Evolutionary conservation across 768 basidiomycete genomes (phyloP), one percentile per base, ranked within the genome.

Genomic region (Tricholoma sp.): DNA sequence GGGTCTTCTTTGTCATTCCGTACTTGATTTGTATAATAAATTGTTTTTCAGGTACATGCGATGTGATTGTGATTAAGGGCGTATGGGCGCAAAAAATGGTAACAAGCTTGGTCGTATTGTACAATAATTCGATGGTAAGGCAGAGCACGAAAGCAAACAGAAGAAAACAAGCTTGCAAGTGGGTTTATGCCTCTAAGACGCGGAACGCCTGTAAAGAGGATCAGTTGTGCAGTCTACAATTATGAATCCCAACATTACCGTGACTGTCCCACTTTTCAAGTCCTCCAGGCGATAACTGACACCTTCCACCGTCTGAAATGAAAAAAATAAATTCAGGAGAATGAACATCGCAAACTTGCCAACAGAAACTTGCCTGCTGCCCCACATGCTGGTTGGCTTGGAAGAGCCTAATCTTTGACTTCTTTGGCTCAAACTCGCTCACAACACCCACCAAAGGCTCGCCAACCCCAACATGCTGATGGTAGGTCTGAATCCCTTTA

Each of bases 261-360:
- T 88, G 43, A 93, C 81, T 22, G 76, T 72, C 10, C 94, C 94
- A 64, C 84, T 89, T 75, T 94, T 94, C 64, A 95, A 67, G 75
- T 95, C 94, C 41, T 95, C 92, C 69, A 94, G 72, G 55, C 90
- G 81, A 74, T 94, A 96, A 64, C 88, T 94, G n/a, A 83, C 86
- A 51, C 76, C 78, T 65, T 93, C 91, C 29, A 93, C 86, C 60
- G 76, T 78, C 74, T 77, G 59, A 2, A 60, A 45, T 14, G 58
- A 32, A 22, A 27, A 10, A 58, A 9, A n/a, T n/a, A 43, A 45
- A 32, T 9, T 54, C 8, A 24, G 47, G 22, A 57, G 29, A 24
- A 34, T 43, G 5, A 56, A 47, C 50, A 45, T 29, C 31, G 21
- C 50, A 43, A n/a, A 45, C 21, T 53, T 16, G n/a, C 58, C 61